These are phyloP conservation scores for Nitzschia sp. DNA, from an alignment of 108 stramenopile species.

Conservation along the genomic window DNA sequence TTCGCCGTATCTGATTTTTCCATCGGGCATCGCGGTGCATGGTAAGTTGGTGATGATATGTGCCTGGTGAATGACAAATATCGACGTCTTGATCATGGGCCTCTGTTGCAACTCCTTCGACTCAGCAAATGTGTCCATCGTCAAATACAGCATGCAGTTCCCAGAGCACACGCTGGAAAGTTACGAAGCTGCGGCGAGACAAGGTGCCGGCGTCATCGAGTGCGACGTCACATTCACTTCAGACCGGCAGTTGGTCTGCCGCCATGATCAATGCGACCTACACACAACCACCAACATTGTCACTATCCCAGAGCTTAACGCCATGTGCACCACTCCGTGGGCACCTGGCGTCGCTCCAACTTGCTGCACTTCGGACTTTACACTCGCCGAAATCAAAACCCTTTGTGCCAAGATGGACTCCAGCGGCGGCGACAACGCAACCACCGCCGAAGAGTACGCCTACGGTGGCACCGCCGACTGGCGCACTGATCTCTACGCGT, in stretches of 20 bases:
- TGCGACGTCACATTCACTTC: constrained; percentile 84
- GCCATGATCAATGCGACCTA: constrained; percentile 76
- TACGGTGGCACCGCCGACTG: constrained; percentile 64
- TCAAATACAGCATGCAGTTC: constrained; percentile 51
- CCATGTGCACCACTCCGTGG: constrained; percentile 68
- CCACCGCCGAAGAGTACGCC: constrained; percentile 50
- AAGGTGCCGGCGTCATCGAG: constrained; percentile 76
- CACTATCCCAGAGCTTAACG: constrained; percentile 54
- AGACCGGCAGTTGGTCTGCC: constrained; percentile 64
- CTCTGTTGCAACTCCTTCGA: too few relatives aligned
- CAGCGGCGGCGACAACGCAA: constrained; percentile 33
- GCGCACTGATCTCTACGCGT: constrained; percentile 60
- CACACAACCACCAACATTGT: constrained; percentile 76
- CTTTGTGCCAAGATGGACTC: constrained; percentile 82
- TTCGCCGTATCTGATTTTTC: constrained; percentile 53
- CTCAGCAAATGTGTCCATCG: too few relatives aligned
- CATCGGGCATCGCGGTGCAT: constrained; percentile 80
- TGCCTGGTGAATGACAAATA: too few relatives aligned
- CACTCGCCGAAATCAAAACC: constrained; percentile 65
- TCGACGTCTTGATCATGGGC: too few relatives aligned
- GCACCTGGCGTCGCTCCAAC: constrained; percentile 40
- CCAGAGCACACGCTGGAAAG: constrained; percentile 60
- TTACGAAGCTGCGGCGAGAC: constrained; percentile 48
- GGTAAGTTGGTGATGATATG: too few relatives aligned
- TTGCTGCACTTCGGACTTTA: constrained; percentile 79